phyloP scores from a whole-genome alignment of 2,329 filamentous ascomycete genomes.

The Elsinoe perseae region DNA sequence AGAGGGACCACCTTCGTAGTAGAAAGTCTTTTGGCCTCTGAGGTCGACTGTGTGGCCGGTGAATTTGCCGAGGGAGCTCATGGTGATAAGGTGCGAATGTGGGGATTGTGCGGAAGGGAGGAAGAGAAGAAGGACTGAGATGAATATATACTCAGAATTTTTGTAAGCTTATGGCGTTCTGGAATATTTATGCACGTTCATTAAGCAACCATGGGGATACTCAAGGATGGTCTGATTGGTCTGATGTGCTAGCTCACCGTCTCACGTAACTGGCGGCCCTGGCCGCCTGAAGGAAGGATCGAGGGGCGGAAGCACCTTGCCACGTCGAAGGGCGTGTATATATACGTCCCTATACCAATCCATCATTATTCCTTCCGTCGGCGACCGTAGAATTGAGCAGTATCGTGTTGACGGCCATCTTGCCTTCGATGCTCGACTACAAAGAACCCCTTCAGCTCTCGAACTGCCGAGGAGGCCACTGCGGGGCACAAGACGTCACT shows the following conservation, averaged over 20 bases:
- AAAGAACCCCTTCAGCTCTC: too few relatives aligned
- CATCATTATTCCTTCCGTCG: not conserved
- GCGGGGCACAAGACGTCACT: constrained; percentile 2
- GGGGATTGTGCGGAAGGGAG: not conserved
- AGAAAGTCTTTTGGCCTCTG: constrained; percentile 24
- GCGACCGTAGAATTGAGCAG: too few relatives aligned
- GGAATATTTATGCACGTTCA: not conserved
- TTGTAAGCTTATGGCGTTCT: not conserved
- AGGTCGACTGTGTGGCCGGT: constrained; percentile 15
- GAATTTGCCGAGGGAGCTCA: not conserved
- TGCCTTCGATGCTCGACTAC: too few relatives aligned
- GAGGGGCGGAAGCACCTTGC: not conserved
- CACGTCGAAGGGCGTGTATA: not conserved
- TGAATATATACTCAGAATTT: not conserved
- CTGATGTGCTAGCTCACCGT: not conserved
- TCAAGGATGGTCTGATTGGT: not conserved
- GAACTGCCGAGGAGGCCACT: constrained; percentile 1
- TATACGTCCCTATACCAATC: not conserved
- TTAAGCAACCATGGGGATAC: not conserved
- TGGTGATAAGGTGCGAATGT: not conserved
- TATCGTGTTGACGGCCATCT: too few relatives aligned
- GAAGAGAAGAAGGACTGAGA: not conserved
- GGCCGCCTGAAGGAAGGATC: not conserved
- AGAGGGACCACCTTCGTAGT: constrained; percentile 24
- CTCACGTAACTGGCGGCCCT: not conserved